phyloP scores from a whole-genome alignment of 805 yeast genomes.

The Suhomyces tanzawaensis region DNA sequence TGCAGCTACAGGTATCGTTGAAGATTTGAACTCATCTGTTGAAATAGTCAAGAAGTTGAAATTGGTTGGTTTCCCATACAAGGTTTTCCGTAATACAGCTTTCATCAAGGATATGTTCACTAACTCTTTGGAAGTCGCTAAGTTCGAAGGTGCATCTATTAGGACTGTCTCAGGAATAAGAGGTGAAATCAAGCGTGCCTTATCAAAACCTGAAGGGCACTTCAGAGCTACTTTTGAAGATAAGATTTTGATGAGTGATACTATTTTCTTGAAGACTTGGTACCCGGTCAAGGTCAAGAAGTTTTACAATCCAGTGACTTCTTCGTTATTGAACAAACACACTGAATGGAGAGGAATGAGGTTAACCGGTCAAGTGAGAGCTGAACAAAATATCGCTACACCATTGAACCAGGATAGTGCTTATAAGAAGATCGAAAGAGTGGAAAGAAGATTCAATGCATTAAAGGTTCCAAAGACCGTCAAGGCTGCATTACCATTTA shows the following conservation, averaged over 20 bases:
- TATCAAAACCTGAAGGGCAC: conserved; percentile 91
- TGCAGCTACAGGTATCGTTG: conserved; percentile 95
- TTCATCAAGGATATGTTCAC: conserved; percentile 96
- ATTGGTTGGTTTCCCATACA: conserved; percentile 91
- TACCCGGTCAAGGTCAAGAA: conserved; percentile 88
- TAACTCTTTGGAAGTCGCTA: conserved; percentile 90
- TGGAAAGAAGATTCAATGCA: conserved; percentile 81
- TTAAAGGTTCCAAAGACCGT: conserved; percentile 80
- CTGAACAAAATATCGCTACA: conserved; percentile 62
- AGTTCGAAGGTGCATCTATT: conserved; percentile 96
- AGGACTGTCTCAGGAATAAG: conserved; percentile 96
- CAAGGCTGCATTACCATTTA: conserved; percentile 80
- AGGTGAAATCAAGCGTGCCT: conserved; percentile 95
- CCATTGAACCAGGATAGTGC: conserved; percentile 54
- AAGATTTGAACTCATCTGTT: conserved; percentile 83
- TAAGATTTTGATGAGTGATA: conserved; percentile 86
- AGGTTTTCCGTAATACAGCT: conserved; percentile 93
- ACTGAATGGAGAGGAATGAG: conserved; percentile 95
- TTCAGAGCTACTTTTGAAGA: conserved; percentile 97
- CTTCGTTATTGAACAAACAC: conserved; percentile 74
- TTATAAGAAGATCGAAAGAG: conserved; percentile 74
- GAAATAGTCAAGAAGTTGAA: conserved; percentile 96
- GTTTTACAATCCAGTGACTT: conserved; percentile 95
- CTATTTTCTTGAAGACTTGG: conserved; percentile 91
- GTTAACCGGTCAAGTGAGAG: conserved; percentile 89